Percentiles rank a stretch among this genome's conserved stretches.
Conservation (phyloP, 1,139 yeast genomes). For the Geotrichum bryndzae region DNA sequence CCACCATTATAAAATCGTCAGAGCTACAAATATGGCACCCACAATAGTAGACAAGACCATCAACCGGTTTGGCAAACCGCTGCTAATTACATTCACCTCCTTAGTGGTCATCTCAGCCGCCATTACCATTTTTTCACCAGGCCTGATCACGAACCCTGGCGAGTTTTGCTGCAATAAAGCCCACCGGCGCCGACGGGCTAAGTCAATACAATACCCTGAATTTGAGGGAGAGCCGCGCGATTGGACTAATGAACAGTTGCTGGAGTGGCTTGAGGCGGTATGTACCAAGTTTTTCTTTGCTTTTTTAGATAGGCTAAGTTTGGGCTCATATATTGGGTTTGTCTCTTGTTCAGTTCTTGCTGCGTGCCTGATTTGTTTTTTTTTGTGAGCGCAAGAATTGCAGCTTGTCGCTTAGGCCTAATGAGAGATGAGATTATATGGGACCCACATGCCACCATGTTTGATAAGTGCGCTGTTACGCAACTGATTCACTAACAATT, state of each 20-base stretch:
- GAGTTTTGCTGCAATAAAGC: neutral
- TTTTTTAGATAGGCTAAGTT: no score
- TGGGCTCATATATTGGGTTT: no score
- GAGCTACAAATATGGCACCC: neutral
- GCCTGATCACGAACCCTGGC: neutral
- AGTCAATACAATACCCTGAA: neutral
- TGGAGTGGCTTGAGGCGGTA: conserved; percentile 24
- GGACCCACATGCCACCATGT: neutral
- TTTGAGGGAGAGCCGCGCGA: conserved; percentile 17
- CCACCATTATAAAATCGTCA: neutral
- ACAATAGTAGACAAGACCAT: neutral
- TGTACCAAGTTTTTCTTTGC: conserved; percentile 3
- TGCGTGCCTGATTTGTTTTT: no score
- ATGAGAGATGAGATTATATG: no score
- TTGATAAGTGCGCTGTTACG: neutral
- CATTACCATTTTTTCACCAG: neutral
- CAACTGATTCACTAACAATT: neutral
- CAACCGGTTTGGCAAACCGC: neutral
- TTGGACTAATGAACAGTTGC: conserved; percentile 25
- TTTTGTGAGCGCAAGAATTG: no score
- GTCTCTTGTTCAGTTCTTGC: no score
- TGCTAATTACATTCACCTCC: neutral
- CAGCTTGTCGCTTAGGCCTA: no score
- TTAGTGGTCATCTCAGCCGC: neutral
- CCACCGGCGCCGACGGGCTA: neutral